A percentile compares a stretch with the other conserved stretches of the same genome.
These are phyloP conservation scores for Cyclotella baltica DNA, from an alignment of 108 stramenopile genomes.

Conservation along the genomic window DNA sequence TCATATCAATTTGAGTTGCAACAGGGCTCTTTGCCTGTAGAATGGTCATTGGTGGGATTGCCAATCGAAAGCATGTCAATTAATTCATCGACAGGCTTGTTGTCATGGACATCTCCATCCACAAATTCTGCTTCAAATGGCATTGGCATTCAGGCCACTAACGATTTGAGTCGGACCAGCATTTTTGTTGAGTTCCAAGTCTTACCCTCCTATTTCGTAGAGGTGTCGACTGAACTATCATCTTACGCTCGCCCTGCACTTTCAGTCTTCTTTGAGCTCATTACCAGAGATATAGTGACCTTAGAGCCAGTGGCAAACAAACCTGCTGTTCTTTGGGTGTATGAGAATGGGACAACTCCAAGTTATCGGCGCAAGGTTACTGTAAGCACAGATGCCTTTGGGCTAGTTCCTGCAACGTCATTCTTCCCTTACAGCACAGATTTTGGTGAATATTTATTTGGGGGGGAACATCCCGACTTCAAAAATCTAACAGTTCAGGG, in stretches of 20 bases:
- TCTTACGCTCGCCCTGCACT: constrained; percentile 27
- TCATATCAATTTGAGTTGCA: constrained; percentile 27
- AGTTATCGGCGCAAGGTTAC: constrained; percentile 27
- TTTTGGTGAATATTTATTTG: constrained; percentile 26
- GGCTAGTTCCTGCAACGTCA: constrained; percentile 13
- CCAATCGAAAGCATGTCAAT: constrained; percentile 19
- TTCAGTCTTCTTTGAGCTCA: constrained; percentile 22
- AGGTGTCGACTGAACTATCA: constrained; percentile 13
- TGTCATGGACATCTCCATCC: constrained; percentile 20
- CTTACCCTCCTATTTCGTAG: constrained; percentile 31
- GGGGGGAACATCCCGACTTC: constrained; percentile 33
- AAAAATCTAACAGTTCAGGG: constrained; percentile 35
- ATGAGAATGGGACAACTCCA: constrained; percentile 18
- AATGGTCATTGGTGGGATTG: constrained; percentile 26
- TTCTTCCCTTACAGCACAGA: constrained; percentile 32
- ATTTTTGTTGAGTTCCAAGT: constrained; percentile 6
- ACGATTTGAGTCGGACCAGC: constrained; percentile 23
- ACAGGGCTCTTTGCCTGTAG: constrained; percentile 30
- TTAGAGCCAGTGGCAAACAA: constrained; percentile 18
- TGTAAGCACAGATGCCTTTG: constrained; percentile 31
- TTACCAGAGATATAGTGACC: constrained; percentile 15
- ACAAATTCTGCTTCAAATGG: not conserved
- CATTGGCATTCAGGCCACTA: constrained; percentile 30
- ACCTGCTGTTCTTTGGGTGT: constrained; percentile 34
- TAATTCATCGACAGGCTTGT: constrained; percentile 15